These are phyloP conservation scores for Suillus variegatus DNA, from an alignment of 768 basidiomycete species.

Conservation along the genomic window DNA sequence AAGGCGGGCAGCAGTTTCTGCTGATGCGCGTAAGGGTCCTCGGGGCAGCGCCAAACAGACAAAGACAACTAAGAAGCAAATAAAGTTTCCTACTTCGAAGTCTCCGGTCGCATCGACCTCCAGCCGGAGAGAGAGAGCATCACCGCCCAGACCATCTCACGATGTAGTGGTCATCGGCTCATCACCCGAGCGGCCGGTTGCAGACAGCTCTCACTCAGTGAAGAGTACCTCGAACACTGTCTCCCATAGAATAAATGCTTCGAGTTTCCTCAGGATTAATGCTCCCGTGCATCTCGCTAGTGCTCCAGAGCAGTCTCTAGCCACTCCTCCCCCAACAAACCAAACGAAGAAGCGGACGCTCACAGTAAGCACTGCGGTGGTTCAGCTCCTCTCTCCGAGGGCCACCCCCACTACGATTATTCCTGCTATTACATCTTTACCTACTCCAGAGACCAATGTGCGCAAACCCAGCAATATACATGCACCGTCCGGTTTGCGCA, in stretches of 20 bases:
- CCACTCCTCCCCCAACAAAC: constrained; percentile 12
- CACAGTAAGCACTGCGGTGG: not conserved
- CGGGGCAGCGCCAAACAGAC: not conserved
- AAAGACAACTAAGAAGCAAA: not conserved
- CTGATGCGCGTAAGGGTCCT: not conserved
- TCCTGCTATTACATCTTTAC: constrained; percentile 7
- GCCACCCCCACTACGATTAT: not conserved
- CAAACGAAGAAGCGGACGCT: constrained; percentile 6
- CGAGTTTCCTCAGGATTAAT: not conserved
- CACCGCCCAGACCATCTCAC: not conserved
- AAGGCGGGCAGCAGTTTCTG: constrained; percentile 7
- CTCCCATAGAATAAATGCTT: not conserved
- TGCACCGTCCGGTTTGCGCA: not conserved
- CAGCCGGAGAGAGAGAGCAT: not conserved
- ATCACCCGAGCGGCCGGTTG: not conserved
- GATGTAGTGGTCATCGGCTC: not conserved
- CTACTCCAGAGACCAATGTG: constrained; percentile 19
- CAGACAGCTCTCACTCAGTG: not conserved
- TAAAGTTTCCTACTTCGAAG: not conserved
- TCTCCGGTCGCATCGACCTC: not conserved
- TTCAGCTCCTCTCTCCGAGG: not conserved
- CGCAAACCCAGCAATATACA: constrained; percentile 5
- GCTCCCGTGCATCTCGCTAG: not conserved
- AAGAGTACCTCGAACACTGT: not conserved
- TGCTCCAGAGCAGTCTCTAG: constrained; percentile 9